A percentile compares a stretch with the other conserved stretches of the same genome.
phyloP scores from a whole-genome alignment of 2,329 filamentous ascomycete genomes.

The Diplodia mutila region DNA sequence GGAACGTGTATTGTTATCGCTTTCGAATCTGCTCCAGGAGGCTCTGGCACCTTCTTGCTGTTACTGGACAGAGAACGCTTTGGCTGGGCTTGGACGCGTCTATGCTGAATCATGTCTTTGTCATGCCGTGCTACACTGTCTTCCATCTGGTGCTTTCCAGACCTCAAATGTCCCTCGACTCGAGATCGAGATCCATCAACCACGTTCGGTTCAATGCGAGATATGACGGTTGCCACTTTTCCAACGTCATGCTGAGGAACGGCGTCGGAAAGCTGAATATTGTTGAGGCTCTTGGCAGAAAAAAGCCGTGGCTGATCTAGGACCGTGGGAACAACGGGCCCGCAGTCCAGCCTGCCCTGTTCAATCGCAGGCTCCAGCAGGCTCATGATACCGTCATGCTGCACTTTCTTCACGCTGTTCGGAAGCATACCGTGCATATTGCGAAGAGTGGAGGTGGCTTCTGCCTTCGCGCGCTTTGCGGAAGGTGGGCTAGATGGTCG shows the following conservation, averaged over 20 bases:
- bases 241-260: background rate
- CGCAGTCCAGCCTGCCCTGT: too few relatives aligned
- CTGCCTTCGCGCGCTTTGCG: too few relatives aligned
- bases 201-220: background rate
- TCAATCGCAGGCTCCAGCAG: too few relatives aligned
- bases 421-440: too few relatives aligned
- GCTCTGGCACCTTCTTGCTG: constrained; percentile 47
- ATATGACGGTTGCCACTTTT: background rate
- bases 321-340: too few relatives aligned
- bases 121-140: background rate
- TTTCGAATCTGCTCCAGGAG: constrained; percentile 43
- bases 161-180: background rate
- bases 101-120: background rate
- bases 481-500: too few relatives aligned
- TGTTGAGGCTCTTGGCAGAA: too few relatives aligned
- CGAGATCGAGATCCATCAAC: background rate
- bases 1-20: constrained; percentile 45
- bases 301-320: too few relatives aligned
- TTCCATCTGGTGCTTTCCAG: background rate
- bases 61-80: constrained; percentile 44
- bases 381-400: too few relatives aligned
- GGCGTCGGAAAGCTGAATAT: background rate
- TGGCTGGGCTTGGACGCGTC: background rate
- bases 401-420: too few relatives aligned
- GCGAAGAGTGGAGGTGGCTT: too few relatives aligned